A percentile compares a stretch with the other conserved stretches of the same genome.
Evolutionary conservation across 2,329 filamentous ascomycete genomes (phyloP).

Genomic region (Nothophoma quercina): DNA sequence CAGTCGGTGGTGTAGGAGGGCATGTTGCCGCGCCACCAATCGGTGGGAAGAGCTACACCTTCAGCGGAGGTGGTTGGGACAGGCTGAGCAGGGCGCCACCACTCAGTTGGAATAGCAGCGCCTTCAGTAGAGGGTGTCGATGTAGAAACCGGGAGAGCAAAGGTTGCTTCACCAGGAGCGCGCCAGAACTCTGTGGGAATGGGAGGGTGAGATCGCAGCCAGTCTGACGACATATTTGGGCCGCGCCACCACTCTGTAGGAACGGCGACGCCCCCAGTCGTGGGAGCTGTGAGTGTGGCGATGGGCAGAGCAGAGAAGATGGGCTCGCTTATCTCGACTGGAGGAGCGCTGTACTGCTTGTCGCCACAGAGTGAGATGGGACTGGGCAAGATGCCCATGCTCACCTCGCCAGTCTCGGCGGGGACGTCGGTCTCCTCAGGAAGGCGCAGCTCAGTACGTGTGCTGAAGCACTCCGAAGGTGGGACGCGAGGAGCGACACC

Average conservation of each 20-base stretch:
- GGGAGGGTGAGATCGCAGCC: no score
- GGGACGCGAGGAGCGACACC: neutral
- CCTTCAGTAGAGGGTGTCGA: no score
- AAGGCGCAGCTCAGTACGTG: neutral
- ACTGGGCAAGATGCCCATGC: neutral
- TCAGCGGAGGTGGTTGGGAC: neutral
- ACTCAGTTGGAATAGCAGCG: no score
- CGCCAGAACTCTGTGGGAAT: no score
- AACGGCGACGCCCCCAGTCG: neutral
- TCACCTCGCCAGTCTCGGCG: neutral
- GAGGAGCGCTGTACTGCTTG: neutral
- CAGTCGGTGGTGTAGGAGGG: no score
- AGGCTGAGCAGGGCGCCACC: no score
- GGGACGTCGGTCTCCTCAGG: neutral
- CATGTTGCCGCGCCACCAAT: neutral
- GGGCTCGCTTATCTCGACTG: neutral
- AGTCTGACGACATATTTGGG: no score
- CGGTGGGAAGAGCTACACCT: neutral
- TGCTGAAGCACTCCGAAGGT: conserved; percentile 1
- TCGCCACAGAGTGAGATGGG: neutral
- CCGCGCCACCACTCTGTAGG: neutral
- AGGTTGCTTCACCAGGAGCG: no score
- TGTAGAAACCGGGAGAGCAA: no score
- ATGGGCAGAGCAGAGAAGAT: neutral
- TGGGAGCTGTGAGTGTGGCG: neutral